Evolutionary conservation across 208 protist species (phyloP), one percentile per base, ranked within the genome.

Genomic region (Acanthamoeba healyi): DNA sequence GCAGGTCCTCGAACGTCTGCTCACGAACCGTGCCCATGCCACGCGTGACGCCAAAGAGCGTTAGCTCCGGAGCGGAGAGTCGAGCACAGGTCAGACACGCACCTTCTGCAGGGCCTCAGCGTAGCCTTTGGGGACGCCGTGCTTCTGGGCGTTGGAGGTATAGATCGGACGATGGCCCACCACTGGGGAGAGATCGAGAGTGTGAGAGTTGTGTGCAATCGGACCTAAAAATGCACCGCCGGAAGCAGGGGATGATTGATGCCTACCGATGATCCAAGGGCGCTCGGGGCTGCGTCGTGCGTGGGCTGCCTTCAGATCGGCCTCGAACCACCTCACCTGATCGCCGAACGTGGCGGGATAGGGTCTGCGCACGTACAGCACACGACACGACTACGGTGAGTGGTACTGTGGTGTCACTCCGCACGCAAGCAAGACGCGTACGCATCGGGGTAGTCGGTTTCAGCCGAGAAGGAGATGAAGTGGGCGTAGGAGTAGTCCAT

Each of bases 401-500:
- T 54, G 51, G 46, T 38, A n/a, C n/a, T n/a, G n/a, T n/a, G n/a
- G 10, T 32, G 38, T 7, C 10, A 6, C 24, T 67, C 58, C 6
- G 32, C 34, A 46, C 9, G 29, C 46, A 14, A 87, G 44, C 22
- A 17, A 26, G 34, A 65, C 32, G 29, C 19, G 17, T 77, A 65
- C 46, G 81, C 77, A 12, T 34, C 24, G 22, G 92, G 92, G 24
- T 86, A 94, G 46, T 89, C 92, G 9, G 92, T 94, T 61, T 94
- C 92, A n/a, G n/a, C n/a, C 4, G 92, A 86, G 92, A 94, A 4
- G 32, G 81, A 81, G 24, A 94, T 36, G 38, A 91, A 94, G 65
- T 94, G 92, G 29, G 77, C 92, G 2, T 32, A 26, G 14, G 36
- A 40, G 56, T 94, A 90, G 65, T 94, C 72, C 7, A 88, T 84